Conservation (phyloP, 2,329 filamentous ascomycete genomes). For the Cladorrhinum sp. region DNA sequence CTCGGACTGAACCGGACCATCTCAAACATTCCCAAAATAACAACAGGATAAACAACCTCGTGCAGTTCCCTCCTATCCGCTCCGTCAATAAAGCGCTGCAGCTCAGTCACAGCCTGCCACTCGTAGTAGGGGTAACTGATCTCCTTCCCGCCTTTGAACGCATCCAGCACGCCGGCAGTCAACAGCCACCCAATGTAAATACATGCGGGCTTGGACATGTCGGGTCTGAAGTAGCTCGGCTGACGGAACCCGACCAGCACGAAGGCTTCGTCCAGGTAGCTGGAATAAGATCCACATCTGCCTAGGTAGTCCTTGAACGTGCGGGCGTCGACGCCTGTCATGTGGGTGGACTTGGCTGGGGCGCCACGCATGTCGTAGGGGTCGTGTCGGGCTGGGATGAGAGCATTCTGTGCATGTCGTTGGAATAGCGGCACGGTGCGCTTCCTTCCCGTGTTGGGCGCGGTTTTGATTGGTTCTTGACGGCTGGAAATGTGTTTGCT, state of each 20-base stretch:
- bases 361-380: constrained; percentile 10
- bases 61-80: constrained; percentile 6
- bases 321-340: constrained; percentile 7
- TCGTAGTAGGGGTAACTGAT: constrained; percentile 12
- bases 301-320: constrained; percentile 9
- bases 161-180: constrained; percentile 8
- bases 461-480: not conserved
- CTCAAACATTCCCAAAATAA: constrained; percentile 13
- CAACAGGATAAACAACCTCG: constrained; percentile 12
- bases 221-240: constrained; percentile 10
- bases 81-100: constrained; percentile 8
- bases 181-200: constrained; percentile 15
- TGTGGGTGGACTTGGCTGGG: constrained; percentile 9
- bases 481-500: not conserved
- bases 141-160: constrained; percentile 1
- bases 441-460: constrained; percentile 1
- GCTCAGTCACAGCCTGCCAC: constrained; percentile 6
- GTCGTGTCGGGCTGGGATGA: not conserved
- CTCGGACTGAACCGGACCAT: constrained; percentile 8
- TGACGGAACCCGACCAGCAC: constrained; percentile 10
- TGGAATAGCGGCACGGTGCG: not conserved
- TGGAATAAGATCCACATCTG: constrained; percentile 8
- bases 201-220: constrained; percentile 12
- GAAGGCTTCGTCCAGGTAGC: constrained; percentile 12
- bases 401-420: not conserved